phyloP scores from a whole-genome alignment of 192 early-diverging fungal genomes.

The Phycomyces nitens region DNA sequence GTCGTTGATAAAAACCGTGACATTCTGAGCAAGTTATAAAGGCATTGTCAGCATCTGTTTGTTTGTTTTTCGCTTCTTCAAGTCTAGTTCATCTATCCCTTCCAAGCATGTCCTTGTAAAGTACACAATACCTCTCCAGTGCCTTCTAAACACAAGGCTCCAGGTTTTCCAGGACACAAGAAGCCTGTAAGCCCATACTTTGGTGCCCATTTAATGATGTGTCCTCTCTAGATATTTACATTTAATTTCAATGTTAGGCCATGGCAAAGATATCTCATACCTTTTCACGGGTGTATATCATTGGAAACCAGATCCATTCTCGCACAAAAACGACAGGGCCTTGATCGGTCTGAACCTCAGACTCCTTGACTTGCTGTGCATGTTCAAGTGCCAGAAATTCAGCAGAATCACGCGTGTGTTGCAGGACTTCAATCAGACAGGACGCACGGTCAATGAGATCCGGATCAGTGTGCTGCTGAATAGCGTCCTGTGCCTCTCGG shows the following conservation, averaged over 20 bases:
- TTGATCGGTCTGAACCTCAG: neutral
- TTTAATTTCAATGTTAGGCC: no score
- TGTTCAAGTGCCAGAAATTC: neutral
- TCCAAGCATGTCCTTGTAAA: no score
- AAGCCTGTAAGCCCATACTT: constrained; percentile 23
- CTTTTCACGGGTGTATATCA: constrained; percentile 30
- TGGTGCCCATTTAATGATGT: constrained; percentile 28
- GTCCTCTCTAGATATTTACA: constrained; percentile 10
- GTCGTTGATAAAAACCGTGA: constrained; percentile 16
- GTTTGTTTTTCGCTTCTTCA: no score
- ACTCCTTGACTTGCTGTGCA: neutral
- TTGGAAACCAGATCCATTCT: constrained; percentile 32
- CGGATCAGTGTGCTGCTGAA: neutral
- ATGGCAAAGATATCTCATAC: no score
- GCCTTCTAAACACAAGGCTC: constrained; percentile 20
- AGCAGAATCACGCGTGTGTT: neutral
- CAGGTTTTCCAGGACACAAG: constrained; percentile 20
- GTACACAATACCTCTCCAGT: constrained; percentile 28
- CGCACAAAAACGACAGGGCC: constrained; percentile 10
- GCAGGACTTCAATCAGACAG: constrained; percentile 1
- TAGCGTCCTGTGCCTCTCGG: neutral
- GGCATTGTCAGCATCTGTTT: neutral
- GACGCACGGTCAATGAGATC: constrained; percentile 1
- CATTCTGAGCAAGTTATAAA: constrained; percentile 3
- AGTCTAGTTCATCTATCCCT: no score